These are phyloP conservation scores for Scutellaria barbata DNA, from an alignment of 257 asterid species.

Conservation along the genomic window DNA sequence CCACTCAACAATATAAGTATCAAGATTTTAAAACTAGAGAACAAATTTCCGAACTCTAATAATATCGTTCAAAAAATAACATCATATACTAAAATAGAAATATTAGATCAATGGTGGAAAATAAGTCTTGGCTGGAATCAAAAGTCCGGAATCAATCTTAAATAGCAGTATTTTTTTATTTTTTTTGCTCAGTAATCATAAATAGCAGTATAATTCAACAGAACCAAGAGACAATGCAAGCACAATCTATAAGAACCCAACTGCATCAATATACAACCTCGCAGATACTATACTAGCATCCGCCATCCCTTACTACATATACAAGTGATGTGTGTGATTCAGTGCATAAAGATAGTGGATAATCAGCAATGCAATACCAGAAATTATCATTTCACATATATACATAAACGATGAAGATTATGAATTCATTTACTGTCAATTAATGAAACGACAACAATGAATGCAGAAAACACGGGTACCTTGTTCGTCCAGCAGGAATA, in stretches of 20 bases:
- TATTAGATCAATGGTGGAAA: no score
- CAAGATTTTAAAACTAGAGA: no score
- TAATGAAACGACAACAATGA: background rate
- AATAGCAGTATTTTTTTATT: no score
- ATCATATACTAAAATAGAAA: background rate
- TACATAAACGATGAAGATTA: background rate
- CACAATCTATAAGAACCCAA: background rate
- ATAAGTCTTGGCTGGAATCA: no score
- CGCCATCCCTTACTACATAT: no score
- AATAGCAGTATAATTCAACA: background rate
- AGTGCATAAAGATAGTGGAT: background rate
- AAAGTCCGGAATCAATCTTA: no score
- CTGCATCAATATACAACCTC: background rate
- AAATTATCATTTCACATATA: background rate
- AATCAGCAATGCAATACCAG: background rate
- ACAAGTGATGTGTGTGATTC: background rate
- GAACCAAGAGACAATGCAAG: background rate
- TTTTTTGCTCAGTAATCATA: no score
- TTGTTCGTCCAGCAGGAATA: conserved; percentile 40
- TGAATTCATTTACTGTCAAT: background rate
- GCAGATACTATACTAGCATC: no score
- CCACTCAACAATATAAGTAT: no score
- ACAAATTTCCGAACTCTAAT: no score
- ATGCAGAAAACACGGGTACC: conserved; percentile 32
- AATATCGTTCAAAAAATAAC: no score